Evolutionary conservation across 2,329 filamentous ascomycete genomes (phyloP).

Genomic region (Alternaria sp.): DNA sequence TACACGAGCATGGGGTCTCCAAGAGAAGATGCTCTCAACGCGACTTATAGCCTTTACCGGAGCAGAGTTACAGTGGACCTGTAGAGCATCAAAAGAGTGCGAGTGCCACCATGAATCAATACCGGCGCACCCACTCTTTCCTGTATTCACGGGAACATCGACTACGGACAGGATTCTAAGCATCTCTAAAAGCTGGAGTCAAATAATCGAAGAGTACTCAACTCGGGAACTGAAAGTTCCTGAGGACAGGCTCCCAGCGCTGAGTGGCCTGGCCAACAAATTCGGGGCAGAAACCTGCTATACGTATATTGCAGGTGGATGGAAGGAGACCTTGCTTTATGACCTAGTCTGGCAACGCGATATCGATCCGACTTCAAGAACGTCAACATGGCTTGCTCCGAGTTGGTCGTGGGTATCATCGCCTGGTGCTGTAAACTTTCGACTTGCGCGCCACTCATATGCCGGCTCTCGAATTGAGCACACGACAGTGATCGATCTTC

Average conservation of each 20-base stretch:
- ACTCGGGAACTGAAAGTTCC: neutral
- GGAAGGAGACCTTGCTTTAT: neutral
- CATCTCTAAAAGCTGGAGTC: neutral
- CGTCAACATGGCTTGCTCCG: neutral
- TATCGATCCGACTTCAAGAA: neutral
- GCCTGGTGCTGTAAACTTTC: no score
- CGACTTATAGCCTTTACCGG: slow-evolving; percentile 4
- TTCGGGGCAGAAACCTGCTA: neutral
- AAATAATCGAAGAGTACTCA: neutral
- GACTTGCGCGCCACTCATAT: no score
- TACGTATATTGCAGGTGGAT: neutral
- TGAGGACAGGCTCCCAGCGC: neutral
- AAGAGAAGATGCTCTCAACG: slow-evolving; percentile 4
- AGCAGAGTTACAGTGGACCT: slow-evolving; percentile 5
- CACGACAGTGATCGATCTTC: no score
- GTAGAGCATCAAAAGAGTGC: neutral
- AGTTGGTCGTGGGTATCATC: neutral
- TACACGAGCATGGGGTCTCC: neutral
- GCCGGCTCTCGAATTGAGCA: no score
- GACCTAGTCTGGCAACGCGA: neutral
- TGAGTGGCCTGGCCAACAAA: neutral
- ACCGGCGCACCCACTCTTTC: neutral
- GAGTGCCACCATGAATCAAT: neutral
- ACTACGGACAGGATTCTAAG: neutral
- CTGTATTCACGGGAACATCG: neutral